These are phyloP conservation scores for Margaritispora aquatica DNA, from an alignment of 495 filamentous ascomycete species.

Conservation along the genomic window DNA sequence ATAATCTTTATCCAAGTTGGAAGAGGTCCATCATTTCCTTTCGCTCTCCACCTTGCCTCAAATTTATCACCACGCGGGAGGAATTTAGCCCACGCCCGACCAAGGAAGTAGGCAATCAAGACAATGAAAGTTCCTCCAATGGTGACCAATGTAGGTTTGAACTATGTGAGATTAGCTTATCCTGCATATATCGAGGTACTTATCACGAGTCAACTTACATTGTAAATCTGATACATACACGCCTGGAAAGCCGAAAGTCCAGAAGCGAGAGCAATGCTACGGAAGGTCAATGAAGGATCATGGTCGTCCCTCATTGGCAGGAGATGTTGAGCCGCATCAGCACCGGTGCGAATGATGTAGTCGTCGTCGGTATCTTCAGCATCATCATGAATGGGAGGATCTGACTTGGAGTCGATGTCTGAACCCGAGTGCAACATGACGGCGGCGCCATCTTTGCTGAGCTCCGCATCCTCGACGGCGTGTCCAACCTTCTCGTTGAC, in stretches of 20 bases:
- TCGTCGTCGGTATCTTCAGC: conserved; percentile 4
- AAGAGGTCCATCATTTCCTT: conserved; percentile 24
- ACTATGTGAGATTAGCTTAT: conserved; percentile 22
- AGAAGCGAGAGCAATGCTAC: conserved; percentile 37
- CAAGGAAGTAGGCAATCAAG: conserved; percentile 32
- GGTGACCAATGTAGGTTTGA: conserved; percentile 38
- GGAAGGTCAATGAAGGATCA: conserved; percentile 39
- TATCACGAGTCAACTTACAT: conserved; percentile 16
- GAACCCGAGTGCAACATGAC: neutral
- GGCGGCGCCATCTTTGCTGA: neutral
- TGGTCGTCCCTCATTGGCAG: conserved; percentile 40
- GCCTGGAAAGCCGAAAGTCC: conserved; percentile 39
- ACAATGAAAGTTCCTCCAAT: conserved; percentile 38
- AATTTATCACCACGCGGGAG: conserved; percentile 8
- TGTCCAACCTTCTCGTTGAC: conserved; percentile 20
- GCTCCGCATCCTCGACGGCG: neutral
- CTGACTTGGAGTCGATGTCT: conserved; percentile 8
- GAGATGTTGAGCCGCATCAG: conserved; percentile 29
- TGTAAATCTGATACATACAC: conserved; percentile 43
- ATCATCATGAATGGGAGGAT: conserved; percentile 2
- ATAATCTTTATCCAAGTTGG: conserved; percentile 28
- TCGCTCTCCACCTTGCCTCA: conserved; percentile 13
- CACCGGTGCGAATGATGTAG: conserved; percentile 26
- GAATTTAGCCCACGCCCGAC: conserved; percentile 29
- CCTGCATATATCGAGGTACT: neutral